These are phyloP conservation scores for Trichoderma asperelloides DNA, from an alignment of 495 filamentous ascomycete species.

Conservation along the genomic window DNA sequence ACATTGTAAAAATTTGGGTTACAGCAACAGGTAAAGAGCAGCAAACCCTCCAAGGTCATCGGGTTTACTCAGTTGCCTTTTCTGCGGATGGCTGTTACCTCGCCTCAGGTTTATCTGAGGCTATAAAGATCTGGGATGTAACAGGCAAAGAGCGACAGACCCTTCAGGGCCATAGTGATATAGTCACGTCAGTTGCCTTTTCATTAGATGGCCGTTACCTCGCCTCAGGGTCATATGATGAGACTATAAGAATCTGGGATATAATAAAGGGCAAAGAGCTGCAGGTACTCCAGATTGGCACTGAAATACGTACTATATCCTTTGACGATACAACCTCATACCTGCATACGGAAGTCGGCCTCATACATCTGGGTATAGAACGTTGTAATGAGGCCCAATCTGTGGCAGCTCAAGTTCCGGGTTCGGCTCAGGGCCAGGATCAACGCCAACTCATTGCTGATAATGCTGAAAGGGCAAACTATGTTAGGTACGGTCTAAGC, in stretches of 20 bases:
- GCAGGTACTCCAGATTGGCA: background rate
- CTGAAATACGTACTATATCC: background rate
- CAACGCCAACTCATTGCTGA: background rate
- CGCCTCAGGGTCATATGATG: background rate
- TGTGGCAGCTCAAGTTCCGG: background rate
- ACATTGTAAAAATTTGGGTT: background rate
- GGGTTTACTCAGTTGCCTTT: background rate
- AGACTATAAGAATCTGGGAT: background rate
- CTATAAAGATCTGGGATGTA: background rate
- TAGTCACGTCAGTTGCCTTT: background rate
- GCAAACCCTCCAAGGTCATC: background rate
- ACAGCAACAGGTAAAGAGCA: background rate
- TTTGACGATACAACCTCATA: background rate
- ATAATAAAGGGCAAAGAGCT: background rate
- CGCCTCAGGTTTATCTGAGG: background rate
- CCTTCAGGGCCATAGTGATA: background rate
- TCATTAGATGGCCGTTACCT: background rate
- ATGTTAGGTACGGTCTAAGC: background rate
- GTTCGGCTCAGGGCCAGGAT: background rate
- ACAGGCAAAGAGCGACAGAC: background rate
- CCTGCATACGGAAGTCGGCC: background rate
- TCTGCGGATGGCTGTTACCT: background rate
- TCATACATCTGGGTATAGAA: background rate
- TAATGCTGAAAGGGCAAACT: background rate
- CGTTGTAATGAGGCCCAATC: background rate